Evolutionary conservation across 768 basidiomycete genomes (phyloP).

Genomic region (Candolleomyces aberdarensis): DNA sequence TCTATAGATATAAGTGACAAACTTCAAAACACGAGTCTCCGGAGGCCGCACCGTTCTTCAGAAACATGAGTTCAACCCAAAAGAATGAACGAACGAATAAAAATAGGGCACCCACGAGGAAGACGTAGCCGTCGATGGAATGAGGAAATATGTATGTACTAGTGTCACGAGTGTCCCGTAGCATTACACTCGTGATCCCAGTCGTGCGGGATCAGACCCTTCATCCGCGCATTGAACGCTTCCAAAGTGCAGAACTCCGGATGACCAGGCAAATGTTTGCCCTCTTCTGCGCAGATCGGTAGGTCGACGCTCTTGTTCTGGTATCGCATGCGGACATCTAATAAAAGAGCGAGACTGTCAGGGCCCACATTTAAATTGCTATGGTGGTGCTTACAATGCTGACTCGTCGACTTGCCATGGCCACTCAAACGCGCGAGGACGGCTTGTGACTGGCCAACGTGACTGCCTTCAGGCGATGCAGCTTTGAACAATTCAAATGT

Average conservation of each 20-base stretch:
- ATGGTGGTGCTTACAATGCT: slow-evolving; percentile 26
- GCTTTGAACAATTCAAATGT: slow-evolving; percentile 72
- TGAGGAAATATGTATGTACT: no score
- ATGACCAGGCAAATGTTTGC: slow-evolving; percentile 63
- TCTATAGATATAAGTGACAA: no score
- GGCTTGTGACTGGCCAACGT: slow-evolving; percentile 29
- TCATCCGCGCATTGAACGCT: slow-evolving; percentile 60
- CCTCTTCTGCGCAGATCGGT: slow-evolving; percentile 61
- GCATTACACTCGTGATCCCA: slow-evolving; percentile 61
- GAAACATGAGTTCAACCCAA: no score
- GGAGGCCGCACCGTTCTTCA: no score
- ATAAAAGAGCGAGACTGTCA: neutral
- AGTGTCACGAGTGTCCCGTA: neutral
- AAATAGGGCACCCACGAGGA: no score
- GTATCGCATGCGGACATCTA: slow-evolving; percentile 76
- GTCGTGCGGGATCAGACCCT: slow-evolving; percentile 61
- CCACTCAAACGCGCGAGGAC: slow-evolving; percentile 38
- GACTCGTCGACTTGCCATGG: slow-evolving; percentile 4
- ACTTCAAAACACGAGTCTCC: no score
- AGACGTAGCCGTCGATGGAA: no score
- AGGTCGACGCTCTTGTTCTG: slow-evolving; percentile 63
- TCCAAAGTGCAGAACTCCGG: slow-evolving; percentile 73
- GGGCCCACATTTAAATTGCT: neutral
- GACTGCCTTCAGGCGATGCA: neutral
- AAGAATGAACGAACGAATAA: no score